Evolutionary conservation across 768 basidiomycete species (phyloP), one percentile per base, ranked within the genome.

Genomic region (Leccinum arenicola): DNA sequence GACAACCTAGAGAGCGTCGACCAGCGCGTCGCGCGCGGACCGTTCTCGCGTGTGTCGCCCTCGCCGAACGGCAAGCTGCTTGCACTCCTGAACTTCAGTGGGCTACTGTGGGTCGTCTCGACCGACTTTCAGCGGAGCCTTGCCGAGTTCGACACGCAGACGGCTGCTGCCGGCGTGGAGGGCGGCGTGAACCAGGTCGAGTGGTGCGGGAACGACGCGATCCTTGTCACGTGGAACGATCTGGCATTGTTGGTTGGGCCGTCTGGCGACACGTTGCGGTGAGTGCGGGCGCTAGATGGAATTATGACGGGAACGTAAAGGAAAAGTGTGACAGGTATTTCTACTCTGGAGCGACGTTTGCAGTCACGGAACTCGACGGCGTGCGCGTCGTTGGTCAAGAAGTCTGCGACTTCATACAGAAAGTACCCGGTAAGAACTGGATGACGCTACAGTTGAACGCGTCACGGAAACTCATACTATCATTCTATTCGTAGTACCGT

Each of bases 141-240:
- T 64, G 91, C 93, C 4, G 95, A 97, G 69, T 94, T 92, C 64
- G 85, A 94, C 57, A 89, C 90, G 2, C 78, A 72, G 8, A 78
- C 76, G 27, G 80, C 83, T 31, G 83, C 76, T 27, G 80, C 83
- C 31, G 83, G 78, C 6, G 83, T 80, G 0, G 79, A 84, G 19
- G 88, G 86, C 2, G 72, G 78, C 4, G 80, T 91, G 3, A 78
- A 79, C 36, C 88, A 89, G 63, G 86, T 94, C 0, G 90, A 89
- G 67, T 99, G 97, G 97, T 98, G 95, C 71, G 95, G 95, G 1
- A 93, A 94, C 68, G 95, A 99, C 73, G 93, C 95, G 0, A 89
- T 98, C 49, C 78, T 94, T 3, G 80, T 97, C 17, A 88, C 87
- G 19, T 98, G 94, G 93, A 83, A 85, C 47, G 76, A 81, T 19